A percentile compares a stretch with the other conserved stretches of the same genome.
Conservation (phyloP, 495 filamentous ascomycete genomes). For the Penicillium bialowiezense region DNA sequence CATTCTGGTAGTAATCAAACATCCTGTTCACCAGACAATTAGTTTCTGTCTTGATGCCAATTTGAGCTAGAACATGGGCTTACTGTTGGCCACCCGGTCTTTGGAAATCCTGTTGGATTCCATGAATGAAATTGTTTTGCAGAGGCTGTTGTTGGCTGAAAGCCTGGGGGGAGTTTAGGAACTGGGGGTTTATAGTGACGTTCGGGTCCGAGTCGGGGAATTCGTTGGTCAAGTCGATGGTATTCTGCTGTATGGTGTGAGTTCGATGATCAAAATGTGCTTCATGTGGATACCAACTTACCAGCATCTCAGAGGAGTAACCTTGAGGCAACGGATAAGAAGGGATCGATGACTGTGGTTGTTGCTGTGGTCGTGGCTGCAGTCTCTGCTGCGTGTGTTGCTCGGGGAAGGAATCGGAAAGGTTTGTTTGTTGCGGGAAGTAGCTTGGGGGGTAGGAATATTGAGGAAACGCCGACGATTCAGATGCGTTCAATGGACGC, state of each 20-base stretch:
- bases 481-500: slow-evolving; percentile 24
- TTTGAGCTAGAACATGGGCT: neutral
- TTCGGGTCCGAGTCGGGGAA: slow-evolving; percentile 26
- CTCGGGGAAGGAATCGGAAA: slow-evolving; percentile 29
- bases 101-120: slow-evolving; percentile 27
- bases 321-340: slow-evolving; percentile 26
- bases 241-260: slow-evolving; percentile 19
- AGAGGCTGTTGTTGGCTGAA: slow-evolving; percentile 15
- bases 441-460: slow-evolving; percentile 33
- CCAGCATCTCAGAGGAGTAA: slow-evolving; percentile 25
- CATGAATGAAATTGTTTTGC: slow-evolving; percentile 30
- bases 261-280: neutral
- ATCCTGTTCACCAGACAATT: slow-evolving; percentile 10
- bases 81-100: slow-evolving; percentile 26
- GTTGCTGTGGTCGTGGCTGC: slow-evolving; percentile 23
- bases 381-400: slow-evolving; percentile 16
- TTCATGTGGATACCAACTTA: slow-evolving; percentile 7
- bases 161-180: slow-evolving; percentile 27
- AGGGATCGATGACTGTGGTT: slow-evolving; percentile 21
- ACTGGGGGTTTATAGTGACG: slow-evolving; percentile 43
- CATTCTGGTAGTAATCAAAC: slow-evolving; percentile 33
- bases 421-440: slow-evolving; percentile 31
- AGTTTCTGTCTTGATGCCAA: too few species aligned
- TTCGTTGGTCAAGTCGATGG: slow-evolving; percentile 33
- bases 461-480: slow-evolving; percentile 33